Base-by-base conservation (phyloP, 2,329 filamentous ascomycete genomes). In the Botryotinia convoluta region DNA sequence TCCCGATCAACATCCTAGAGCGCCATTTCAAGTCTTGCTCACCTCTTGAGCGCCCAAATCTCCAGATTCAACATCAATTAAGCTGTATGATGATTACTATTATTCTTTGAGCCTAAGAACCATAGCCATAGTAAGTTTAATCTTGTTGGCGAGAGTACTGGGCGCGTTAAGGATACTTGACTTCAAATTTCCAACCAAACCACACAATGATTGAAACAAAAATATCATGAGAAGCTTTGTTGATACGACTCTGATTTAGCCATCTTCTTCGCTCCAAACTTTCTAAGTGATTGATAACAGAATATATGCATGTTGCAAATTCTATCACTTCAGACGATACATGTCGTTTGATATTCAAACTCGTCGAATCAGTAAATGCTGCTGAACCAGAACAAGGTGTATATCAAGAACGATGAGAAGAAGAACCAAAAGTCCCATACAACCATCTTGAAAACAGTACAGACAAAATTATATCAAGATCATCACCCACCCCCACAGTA, bases 211-310 rank as follows among this genome's bases (percentile, higher is more conserved):
- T 9, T 57, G 51, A 18, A 57, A 29, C n/a, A 29, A 32, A 57
- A 29, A 7, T 1, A 29, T 16, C 26, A 14, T 12, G 10, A n/a
- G 1, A 1, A 51, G 2, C 5, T 14, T 51, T 10, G 4, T 14
- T 51, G 0, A 6, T 14, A 7, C 8, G 26, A 54, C 5, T 54
- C 26, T 54, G 12, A 14, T 7, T 3, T 16, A 1, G 16, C 0
- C 5, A 4, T 29, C 4, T 14, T 54, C 12, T 14, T 51, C 12
- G 14, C 51, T 57, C n/a, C n/a, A 57, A 29, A 18, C 3, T 57
- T 29, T 16, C 1, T n/a, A 57, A 57, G 51, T 18, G 14, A 32
- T 57, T 57, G 12, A 18, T 29, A 0, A 9, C 16, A 4, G 12
- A 18, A 32, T 14, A 29, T 8, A n/a, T 29, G 14, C n/a, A 29